Conservation (phyloP, 495 filamentous ascomycete genomes). For the Aspergillus avenaceus region DNA sequence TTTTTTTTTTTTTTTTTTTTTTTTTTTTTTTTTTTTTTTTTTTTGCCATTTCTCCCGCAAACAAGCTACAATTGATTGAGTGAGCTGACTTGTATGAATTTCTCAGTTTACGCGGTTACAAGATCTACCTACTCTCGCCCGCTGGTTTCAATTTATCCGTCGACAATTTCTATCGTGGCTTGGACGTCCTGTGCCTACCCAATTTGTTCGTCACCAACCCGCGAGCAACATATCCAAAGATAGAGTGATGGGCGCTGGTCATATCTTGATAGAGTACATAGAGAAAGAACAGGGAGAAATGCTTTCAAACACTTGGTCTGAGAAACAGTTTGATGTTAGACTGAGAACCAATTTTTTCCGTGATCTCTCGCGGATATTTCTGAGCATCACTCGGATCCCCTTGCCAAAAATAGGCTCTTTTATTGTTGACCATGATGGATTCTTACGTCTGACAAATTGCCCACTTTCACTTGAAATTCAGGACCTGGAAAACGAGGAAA, state of each 20-base stretch:
- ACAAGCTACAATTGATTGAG: neutral
- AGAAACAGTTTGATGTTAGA: constrained; percentile 13
- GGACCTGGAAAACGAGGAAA: constrained; percentile 32
- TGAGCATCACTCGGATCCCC: constrained; percentile 18
- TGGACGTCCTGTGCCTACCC: neutral
- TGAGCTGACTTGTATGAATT: neutral
- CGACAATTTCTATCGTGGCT: constrained; percentile 14
- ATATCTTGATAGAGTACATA: constrained; percentile 35
- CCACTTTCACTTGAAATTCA: constrained; percentile 23
- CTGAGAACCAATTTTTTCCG: constrained; percentile 23
- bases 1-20: too few relatives aligned
- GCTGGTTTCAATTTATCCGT: constrained; percentile 17
- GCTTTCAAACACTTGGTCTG: constrained; percentile 26
- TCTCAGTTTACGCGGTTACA: constrained; percentile 26
- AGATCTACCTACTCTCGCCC: constrained; percentile 19
- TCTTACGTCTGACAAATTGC: constrained; percentile 23
- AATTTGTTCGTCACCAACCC: constrained; percentile 3
- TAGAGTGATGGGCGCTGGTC: constrained; percentile 8
- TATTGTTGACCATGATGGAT: constrained; percentile 16
- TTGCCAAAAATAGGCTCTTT: constrained; percentile 26
- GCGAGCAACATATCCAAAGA: neutral
- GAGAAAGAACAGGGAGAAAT: constrained; percentile 20
- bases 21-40: too few relatives aligned
- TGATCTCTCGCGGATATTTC: constrained; percentile 24
- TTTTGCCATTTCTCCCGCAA: too few relatives aligned